Conservation (phyloP, 106 monocot species). For the Acorus calamus region DNA sequence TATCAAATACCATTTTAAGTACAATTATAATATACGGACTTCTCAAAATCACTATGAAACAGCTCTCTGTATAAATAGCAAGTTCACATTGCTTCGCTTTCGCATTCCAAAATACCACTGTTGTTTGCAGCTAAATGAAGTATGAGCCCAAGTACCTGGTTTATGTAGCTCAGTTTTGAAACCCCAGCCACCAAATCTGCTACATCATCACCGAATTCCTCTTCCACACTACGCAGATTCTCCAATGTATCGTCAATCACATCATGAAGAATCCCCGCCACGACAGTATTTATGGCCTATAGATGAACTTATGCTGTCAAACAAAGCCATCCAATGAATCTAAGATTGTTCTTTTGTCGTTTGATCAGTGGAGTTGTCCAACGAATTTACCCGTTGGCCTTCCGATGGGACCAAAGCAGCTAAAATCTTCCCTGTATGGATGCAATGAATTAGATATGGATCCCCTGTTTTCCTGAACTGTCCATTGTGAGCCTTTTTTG, state of each 20-base stretch:
- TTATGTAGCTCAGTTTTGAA: conserved; percentile 90
- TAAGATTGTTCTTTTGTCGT: no score
- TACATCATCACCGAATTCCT: conserved; percentile 91
- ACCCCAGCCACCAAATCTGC: conserved; percentile 80
- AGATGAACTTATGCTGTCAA: background rate
- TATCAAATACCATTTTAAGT: no score
- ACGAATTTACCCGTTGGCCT: conserved; percentile 54
- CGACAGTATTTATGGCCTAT: conserved; percentile 90
- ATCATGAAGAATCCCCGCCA: conserved; percentile 98
- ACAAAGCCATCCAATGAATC: background rate
- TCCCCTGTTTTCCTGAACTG: conserved; percentile 88
- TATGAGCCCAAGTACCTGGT: conserved; percentile 47
- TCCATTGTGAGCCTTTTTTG: conserved; percentile 69
- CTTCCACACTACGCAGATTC: conserved; percentile 55
- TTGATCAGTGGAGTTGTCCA: no score
- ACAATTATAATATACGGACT: no score
- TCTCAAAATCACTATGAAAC: no score
- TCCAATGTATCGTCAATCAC: conserved; percentile 88
- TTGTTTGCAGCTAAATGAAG: background rate
- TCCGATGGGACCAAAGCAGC: conserved; percentile 84
- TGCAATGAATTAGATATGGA: conserved; percentile 86
- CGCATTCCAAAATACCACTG: background rate
- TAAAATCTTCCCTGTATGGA: conserved; percentile 88
- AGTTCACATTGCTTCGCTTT: no score
- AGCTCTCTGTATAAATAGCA: no score